Conservation (phyloP, 257 asterid species). For the Paraleonurus japonicus region DNA sequence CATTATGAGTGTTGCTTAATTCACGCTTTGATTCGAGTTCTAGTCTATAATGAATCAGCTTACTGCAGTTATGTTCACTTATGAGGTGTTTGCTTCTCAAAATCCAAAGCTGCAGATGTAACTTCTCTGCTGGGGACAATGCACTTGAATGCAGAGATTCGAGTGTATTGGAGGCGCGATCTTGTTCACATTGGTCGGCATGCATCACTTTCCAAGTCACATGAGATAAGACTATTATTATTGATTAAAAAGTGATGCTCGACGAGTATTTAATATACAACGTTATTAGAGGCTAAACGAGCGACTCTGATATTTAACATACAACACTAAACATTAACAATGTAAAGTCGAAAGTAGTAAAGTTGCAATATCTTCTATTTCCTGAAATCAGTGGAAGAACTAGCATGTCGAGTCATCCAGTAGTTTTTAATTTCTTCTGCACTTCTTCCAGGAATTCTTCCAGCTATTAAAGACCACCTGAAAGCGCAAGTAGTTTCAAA, state of each 20-base stretch:
- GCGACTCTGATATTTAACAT: too few species aligned
- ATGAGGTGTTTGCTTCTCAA: too few species aligned
- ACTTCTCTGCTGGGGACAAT: neutral
- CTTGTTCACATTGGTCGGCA: neutral
- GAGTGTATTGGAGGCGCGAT: neutral
- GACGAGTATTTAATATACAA: too few species aligned
- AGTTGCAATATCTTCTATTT: neutral
- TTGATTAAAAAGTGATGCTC: neutral
- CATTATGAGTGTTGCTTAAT: neutral
- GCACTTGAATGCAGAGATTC: neutral
- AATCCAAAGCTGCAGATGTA: too few species aligned
- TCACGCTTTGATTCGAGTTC: neutral
- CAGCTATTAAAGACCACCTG: constrained; percentile 61
- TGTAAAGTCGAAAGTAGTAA: too few species aligned
- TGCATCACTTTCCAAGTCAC: neutral
- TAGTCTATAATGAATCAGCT: neutral
- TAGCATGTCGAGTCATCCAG: constrained; percentile 35
- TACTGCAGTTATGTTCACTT: neutral
- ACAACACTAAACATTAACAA: too few species aligned
- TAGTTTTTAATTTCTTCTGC: constrained; percentile 48
- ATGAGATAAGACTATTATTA: neutral
- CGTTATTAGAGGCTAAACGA: too few species aligned
- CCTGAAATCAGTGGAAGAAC: constrained; percentile 11
- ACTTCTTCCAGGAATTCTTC: constrained; percentile 62
- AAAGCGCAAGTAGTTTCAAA: neutral